phyloP scores from a whole-genome alignment of 257 asterid genomes.

The Echites panduratus region DNA sequence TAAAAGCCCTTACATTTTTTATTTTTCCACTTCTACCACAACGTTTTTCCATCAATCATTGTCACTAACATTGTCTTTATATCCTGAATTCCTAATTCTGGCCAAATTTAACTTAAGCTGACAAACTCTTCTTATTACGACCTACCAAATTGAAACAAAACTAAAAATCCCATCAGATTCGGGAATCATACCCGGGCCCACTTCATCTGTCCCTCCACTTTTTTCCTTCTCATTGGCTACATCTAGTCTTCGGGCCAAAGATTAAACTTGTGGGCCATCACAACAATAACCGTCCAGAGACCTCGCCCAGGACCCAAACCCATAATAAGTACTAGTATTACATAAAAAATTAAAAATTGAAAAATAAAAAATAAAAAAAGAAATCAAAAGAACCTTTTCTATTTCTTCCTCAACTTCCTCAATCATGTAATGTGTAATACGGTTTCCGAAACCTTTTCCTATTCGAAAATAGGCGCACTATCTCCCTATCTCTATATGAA shows the following conservation, averaged over 20 bases:
- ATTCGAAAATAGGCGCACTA: background rate
- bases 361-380: background rate
- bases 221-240: background rate
- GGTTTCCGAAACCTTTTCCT: background rate
- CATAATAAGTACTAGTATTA: background rate
- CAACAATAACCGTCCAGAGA: background rate
- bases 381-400: background rate
- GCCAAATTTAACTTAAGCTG: background rate
- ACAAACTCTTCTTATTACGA: background rate
- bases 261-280: background rate
- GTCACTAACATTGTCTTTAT: background rate
- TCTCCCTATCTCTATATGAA: background rate
- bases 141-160: background rate
- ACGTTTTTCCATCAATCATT: background rate
- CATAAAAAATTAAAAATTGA: too few species aligned
- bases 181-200: background rate
- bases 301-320: background rate
- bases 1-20: too few species aligned
- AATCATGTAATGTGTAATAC: background rate
- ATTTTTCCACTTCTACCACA: background rate
- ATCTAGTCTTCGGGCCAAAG: background rate
- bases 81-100: background rate
- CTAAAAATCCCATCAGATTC: background rate
- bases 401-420: background rate
- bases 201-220: background rate